These are phyloP conservation scores for Aspergillus cavernicola DNA, from an alignment of 495 filamentous ascomycete genomes.

Conservation along the genomic window DNA sequence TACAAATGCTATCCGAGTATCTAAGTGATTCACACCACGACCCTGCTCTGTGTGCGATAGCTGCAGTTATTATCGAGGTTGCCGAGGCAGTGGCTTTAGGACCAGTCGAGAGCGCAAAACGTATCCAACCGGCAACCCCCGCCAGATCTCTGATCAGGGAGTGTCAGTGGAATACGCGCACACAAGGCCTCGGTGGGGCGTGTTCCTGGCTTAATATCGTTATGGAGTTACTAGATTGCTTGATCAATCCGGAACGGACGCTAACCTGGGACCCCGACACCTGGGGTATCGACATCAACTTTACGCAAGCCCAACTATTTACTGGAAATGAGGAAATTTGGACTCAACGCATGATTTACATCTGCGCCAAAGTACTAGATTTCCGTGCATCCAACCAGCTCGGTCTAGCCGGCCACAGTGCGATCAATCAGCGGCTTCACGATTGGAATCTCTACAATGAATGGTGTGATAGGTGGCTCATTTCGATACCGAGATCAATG, in stretches of 20 bases:
- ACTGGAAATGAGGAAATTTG: conserved; percentile 74
- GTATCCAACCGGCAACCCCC: conserved; percentile 74
- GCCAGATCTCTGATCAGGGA: conserved; percentile 68
- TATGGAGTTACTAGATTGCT: conserved; percentile 83
- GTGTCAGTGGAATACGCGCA: conserved; percentile 82
- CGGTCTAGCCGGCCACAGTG: conserved; percentile 51
- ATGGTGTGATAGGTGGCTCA: conserved; percentile 79
- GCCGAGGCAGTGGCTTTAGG: conserved; percentile 88
- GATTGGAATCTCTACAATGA: conserved; percentile 75
- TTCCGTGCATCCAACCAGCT: conserved; percentile 54
- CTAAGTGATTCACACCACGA: conserved; percentile 81
- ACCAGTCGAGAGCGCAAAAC: conserved; percentile 70
- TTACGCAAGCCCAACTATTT: conserved; percentile 43
- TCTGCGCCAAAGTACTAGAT: conserved; percentile 83
- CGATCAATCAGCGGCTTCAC: conserved; percentile 61
- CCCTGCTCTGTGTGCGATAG: conserved; percentile 81
- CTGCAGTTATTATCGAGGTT: conserved; percentile 82
- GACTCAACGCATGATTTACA: conserved; percentile 86
- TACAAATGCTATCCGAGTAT: conserved; percentile 63
- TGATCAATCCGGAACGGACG: conserved; percentile 79
- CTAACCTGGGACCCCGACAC: conserved; percentile 88
- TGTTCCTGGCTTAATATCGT: conserved; percentile 95
- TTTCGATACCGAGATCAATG: conserved; percentile 77
- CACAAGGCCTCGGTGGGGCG: conserved; percentile 74
- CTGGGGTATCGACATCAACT: conserved; percentile 86